These are phyloP conservation scores for Raffaelea ambrosiae DNA, from an alignment of 2,329 filamentous ascomycete species.

Conservation along the genomic window DNA sequence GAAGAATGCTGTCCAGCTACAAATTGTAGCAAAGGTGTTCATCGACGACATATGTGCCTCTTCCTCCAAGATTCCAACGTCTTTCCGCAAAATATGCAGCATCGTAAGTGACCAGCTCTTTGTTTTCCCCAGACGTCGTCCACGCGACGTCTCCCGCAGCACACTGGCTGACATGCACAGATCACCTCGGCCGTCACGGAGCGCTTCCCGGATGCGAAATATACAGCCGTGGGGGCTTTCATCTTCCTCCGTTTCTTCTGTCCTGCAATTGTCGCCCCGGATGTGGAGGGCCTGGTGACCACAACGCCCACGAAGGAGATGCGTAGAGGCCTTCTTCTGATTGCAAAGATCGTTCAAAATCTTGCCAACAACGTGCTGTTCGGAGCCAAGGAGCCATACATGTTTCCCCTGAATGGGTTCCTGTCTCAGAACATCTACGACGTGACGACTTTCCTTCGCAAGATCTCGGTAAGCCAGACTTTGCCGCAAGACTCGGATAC, in stretches of 20 bases:
- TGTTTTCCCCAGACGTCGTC: not conserved
- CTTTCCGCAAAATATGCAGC: slow-evolving; percentile 59
- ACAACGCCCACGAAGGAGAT: slow-evolving; percentile 58
- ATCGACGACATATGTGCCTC: slow-evolving; percentile 63
- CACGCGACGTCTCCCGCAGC: not conserved
- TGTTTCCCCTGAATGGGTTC: slow-evolving; percentile 63
- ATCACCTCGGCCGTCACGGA: slow-evolving; percentile 56
- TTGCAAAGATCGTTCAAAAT: slow-evolving; percentile 64
- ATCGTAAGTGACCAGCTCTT: slow-evolving; percentile 25
- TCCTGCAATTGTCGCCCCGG: slow-evolving; percentile 62
- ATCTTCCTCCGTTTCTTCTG: slow-evolving; percentile 67
- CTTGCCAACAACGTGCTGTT: slow-evolving; percentile 65
- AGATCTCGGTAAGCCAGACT: slow-evolving; percentile 51
- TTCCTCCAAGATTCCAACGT: slow-evolving; percentile 49
- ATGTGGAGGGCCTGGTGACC: slow-evolving; percentile 56
- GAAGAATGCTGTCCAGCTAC: slow-evolving; percentile 57
- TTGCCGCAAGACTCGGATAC: not conserved
- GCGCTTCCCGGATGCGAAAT: slow-evolving; percentile 61
- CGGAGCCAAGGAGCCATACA: slow-evolving; percentile 63
- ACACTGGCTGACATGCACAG: slow-evolving; percentile 18
- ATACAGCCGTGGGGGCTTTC: slow-evolving; percentile 63
- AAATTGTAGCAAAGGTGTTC: slow-evolving; percentile 61
- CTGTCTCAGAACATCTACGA: slow-evolving; percentile 59
- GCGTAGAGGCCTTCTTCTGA: slow-evolving; percentile 58
- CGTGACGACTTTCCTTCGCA: slow-evolving; percentile 57